Base-by-base conservation (phyloP, 2,329 filamentous ascomycete genomes). In the Alternaria metachromatica region DNA sequence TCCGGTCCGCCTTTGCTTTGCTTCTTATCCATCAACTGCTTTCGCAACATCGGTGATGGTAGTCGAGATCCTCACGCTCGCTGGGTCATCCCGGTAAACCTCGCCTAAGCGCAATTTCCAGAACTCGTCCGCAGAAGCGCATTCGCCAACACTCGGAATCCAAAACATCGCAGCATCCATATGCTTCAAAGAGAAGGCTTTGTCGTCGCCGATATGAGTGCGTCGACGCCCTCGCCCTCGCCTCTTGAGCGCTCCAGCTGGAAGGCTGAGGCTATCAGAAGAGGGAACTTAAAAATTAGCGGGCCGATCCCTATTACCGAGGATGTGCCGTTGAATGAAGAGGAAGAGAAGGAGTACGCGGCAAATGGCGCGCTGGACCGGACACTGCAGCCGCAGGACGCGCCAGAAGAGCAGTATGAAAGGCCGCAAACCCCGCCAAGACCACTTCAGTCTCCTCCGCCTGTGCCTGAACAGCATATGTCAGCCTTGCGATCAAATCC, bases 231-330 rank as follows among this genome's bases (percentile, higher is more conserved):
- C 44, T 58, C 69, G 60, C 72, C 72, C 49, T 68, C 55, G 45
- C 65, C 55, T 50, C 57, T 78, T 62, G 73, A 76, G 59, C 75
- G 78, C 23, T 76, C 78, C 8, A 79, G 75, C 66, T 80, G 77
- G 78, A 81, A 80, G 68, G 76, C 76, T 1, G 79, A 80, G 58
- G 79, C 79, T 3, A 81, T 81, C 46, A 73, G 79, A 12, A 75
- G 75, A 55, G 79, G 79, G 3, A 68, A 79, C 56, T 66, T 81
- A 44, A 80, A 80, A 60, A 80, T 81, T 54, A 80, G 76, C 55
- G 76, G 78, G 7, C 79, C 79, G 10, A 74, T 80, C 55, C 79
- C 78, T n/a, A 78, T 80, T 26, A 78, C 74, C 15, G 77, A 79
- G 58, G 72, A 80, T 33, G 72, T 72, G 30, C 76, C 76, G 13